Percentiles rank a stretch among this genome's conserved stretches.
phyloP scores from a whole-genome alignment of 805 yeast genomes.

The Scheffersomyces coipomensis region DNA sequence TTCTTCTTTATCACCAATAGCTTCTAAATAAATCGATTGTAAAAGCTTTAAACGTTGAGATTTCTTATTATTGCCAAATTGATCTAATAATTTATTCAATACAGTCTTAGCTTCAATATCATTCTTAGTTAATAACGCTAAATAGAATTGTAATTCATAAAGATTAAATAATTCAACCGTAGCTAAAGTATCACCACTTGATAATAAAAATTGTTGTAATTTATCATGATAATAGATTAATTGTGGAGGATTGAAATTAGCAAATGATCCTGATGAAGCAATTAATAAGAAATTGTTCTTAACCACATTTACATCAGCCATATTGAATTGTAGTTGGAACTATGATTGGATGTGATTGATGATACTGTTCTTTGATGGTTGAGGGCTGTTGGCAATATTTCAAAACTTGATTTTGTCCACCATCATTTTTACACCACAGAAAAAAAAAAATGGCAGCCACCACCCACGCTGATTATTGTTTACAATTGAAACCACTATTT shows the following conservation, averaged over 20 bases:
- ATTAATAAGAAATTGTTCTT: conserved; percentile 51
- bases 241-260: conserved; percentile 47
- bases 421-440: no score
- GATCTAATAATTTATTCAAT: conserved; percentile 65
- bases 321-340: no score
- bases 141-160: conserved; percentile 69
- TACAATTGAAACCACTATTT: no score
- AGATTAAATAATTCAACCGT: conserved; percentile 54
- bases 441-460: no score
- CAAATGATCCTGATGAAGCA: conserved; percentile 50
- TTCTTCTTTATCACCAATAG: conserved; percentile 38
- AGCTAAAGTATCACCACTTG: conserved; percentile 27
- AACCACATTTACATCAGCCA: conserved; percentile 8
- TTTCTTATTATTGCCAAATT: conserved; percentile 45
- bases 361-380: no score
- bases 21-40: conserved; percentile 56
- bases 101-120: conserved; percentile 71
- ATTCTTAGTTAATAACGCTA: conserved; percentile 56
- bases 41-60: conserved; percentile 58
- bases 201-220: conserved; percentile 32
- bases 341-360: no score
- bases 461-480: no score
- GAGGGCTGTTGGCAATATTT: no score
- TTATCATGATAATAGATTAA: conserved; percentile 36
- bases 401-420: no score